A percentile compares a stretch with the other conserved stretches of the same genome.
phyloP scores from a whole-genome alignment of 1,284 basidiomycete species.

The Sporisorium scitamineum region DNA sequence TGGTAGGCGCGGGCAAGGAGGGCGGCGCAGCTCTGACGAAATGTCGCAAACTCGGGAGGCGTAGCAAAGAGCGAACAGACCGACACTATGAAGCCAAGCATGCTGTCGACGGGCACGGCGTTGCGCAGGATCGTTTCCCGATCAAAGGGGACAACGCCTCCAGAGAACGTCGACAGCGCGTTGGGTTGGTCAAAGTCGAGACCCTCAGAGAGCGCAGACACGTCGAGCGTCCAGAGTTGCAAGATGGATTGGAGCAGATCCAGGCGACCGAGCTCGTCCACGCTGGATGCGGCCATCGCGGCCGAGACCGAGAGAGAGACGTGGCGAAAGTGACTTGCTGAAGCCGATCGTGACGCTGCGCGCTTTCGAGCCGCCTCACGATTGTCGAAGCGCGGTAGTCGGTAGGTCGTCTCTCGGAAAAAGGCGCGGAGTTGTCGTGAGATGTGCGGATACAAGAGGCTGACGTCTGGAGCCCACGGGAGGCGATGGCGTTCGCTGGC shows the following conservation, averaged over 20 bases:
- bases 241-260: constrained; percentile 59
- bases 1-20: constrained; percentile 27
- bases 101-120: constrained; percentile 48
- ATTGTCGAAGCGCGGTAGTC: constrained; percentile 42
- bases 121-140: constrained; percentile 40
- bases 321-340: constrained; percentile 26
- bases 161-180: constrained; percentile 23
- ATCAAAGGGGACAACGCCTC: constrained; percentile 18
- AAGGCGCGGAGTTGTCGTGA: constrained; percentile 42
- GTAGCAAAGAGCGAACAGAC: constrained; percentile 35
- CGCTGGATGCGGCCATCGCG: constrained; percentile 26
- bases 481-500: constrained; percentile 50
- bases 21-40: constrained; percentile 26
- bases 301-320: constrained; percentile 29
- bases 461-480: constrained; percentile 55
- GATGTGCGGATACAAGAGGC: constrained; percentile 57
- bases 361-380: constrained; percentile 36
- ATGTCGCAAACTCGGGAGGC: constrained; percentile 32
- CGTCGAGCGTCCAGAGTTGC: constrained; percentile 57
- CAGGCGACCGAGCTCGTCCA: constrained; percentile 51
- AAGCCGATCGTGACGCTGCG: constrained; percentile 22
- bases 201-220: constrained; percentile 44
- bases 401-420: constrained; percentile 51
- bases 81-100: constrained; percentile 38
- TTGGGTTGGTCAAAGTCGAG: constrained; percentile 23